phyloP scores from a whole-genome alignment of 2,329 filamentous ascomycete genomes.

The Fusarium proliferatum region DNA sequence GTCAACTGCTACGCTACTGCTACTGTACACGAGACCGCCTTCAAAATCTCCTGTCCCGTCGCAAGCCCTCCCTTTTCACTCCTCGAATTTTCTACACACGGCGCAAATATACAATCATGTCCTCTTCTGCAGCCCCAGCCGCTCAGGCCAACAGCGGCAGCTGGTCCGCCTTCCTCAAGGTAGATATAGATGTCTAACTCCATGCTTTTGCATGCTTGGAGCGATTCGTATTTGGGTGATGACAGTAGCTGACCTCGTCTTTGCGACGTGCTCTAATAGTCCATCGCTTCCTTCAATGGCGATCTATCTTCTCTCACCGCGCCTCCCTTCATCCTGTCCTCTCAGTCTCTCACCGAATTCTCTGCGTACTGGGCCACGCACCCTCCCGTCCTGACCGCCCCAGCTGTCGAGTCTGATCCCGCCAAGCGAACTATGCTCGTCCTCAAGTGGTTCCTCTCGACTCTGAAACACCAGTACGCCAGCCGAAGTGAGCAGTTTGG shows the following conservation, averaged over 20 bases:
- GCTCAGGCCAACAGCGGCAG: conserved; percentile 57
- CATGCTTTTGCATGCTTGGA: background rate
- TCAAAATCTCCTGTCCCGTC: conserved; percentile 22
- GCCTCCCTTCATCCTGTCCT: conserved; percentile 84
- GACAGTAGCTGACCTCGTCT: conserved; percentile 24
- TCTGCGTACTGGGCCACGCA: conserved; percentile 87
- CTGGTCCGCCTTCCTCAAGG: conserved; percentile 66
- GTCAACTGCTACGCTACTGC: conserved; percentile 15
- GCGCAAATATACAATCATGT: conserved; percentile 44
- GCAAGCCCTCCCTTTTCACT: conserved; percentile 17
- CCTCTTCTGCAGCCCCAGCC: conserved; percentile 44
- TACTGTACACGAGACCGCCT: conserved; percentile 32
- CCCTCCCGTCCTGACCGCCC: conserved; percentile 81
- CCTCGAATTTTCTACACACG: background rate
- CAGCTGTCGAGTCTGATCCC: conserved; percentile 81
- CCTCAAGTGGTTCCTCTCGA: conserved; percentile 96
- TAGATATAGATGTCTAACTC: conserved; percentile 48
- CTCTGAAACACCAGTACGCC: conserved; percentile 86
- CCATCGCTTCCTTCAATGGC: conserved; percentile 84
- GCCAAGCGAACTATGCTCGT: conserved; percentile 86
- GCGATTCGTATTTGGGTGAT: conserved; percentile 7
- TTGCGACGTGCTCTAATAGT: conserved; percentile 55
- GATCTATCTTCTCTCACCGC: conserved; percentile 84
- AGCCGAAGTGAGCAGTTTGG: conserved; percentile 81
- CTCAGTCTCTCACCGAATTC: conserved; percentile 82